Base-by-base conservation (phyloP, 805 yeast genomes). In the Wickerhamiella azymoides region DNA sequence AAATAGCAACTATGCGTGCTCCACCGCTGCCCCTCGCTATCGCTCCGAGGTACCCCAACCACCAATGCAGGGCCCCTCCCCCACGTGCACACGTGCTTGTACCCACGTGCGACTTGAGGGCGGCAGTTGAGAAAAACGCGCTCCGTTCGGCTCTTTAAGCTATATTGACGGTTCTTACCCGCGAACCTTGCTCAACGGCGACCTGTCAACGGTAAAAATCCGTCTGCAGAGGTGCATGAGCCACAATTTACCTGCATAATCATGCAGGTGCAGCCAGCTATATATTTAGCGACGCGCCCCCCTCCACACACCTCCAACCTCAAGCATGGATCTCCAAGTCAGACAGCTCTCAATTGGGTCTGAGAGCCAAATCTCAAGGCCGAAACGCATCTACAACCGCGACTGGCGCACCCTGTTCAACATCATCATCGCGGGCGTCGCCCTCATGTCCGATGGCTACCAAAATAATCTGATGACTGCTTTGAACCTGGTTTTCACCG, bases 401-500 rank as follows among this genome's bases (percentile, higher is more conserved):
- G 41, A 26, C 25, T 49, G 52, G 51, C 41, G 41, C 25, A 52
- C 56, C 17, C 44, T 49, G 33, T 42, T 60, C 50, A 52, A 77
- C 46, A 74, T 80, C 50, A 56, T 77, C 39, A 75, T 83, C 62
- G 67, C 86, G 19, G 89, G 92, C 11, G 78, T 75, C 51, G 92
- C 88, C 0, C 69, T 82, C 57, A 74, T 80, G 54, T 74, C 82
- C 18, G 92, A 82, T 62, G 88, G 88, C 3, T 80, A 80, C 61
- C 84, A 79, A 58, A 80, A 80, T 57, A 78, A 76, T 53, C 71
- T 79, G 50, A 79, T 80, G 84, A 72, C 84, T 3, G 77, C 79
- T 79, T 54, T 72, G 52, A 80, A 80, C 59, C 63, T 70, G 17
- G 70, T 77, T 11, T 77, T 79, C 55, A 63, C 77, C 9, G 53